Evolutionary conservation across 2,329 filamentous ascomycete species (phyloP).

Genomic region (Aspergillus melleus): DNA sequence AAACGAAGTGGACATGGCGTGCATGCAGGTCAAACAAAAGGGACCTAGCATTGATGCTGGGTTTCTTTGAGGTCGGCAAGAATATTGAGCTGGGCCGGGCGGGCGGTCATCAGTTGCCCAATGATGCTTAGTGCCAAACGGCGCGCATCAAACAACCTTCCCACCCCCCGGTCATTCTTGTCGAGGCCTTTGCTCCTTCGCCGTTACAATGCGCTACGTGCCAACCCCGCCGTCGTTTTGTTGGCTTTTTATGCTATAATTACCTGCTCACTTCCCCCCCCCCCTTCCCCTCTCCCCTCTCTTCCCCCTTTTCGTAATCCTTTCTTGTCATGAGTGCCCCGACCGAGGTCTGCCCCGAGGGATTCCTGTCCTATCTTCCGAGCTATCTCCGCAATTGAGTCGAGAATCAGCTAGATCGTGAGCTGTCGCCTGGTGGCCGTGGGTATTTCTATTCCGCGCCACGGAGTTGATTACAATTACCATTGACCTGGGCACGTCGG

Average conservation of each 20-base stretch:
- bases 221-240: conserved; percentile 20
- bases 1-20: conserved; percentile 6
- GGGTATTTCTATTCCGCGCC: neutral
- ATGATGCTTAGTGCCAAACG: conserved; percentile 5
- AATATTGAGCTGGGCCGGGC: neutral
- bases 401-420: neutral
- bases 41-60: neutral
- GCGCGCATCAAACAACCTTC: conserved; percentile 6
- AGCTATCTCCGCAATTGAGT: conserved; percentile 23
- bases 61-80: neutral
- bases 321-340: conserved; percentile 16
- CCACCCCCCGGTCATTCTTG: conserved; percentile 4
- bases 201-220: conserved; percentile 12
- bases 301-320: neutral
- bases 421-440: neutral
- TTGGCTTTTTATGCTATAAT: conserved; percentile 11
- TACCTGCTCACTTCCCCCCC: conserved; percentile 2
- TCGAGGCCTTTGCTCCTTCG: conserved; percentile 21
- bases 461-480: neutral
- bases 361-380: conserved; percentile 11
- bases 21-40: conserved; percentile 2
- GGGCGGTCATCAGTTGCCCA: conserved; percentile 4
- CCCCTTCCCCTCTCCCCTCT: neutral
- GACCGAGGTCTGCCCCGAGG: neutral
- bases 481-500: neutral